Base-by-base conservation (phyloP, 164 flowering plant species). In the Aristolochia fimbriata region DNA sequence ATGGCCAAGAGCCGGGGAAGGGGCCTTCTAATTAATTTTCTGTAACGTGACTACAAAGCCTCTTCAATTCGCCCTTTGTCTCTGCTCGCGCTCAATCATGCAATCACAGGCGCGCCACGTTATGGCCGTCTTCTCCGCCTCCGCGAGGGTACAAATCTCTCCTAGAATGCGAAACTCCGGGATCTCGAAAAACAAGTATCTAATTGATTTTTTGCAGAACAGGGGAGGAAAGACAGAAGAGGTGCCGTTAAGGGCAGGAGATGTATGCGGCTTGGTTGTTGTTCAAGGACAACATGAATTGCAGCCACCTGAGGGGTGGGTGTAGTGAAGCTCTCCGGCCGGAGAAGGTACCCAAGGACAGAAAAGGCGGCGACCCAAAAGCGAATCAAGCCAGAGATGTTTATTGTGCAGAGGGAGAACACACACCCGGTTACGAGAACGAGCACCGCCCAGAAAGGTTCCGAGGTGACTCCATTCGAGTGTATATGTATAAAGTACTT, bases 201-300 rank as follows among this genome's bases (percentile, higher is more conserved):
- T 27, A 27, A 5, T 27, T 7, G 43, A 7, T 3, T 37, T 0
- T 37, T 37, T 37, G 43, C 43, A 37, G 0, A 37, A 37, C 9
- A 3, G 43, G 43, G 43, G 43, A 37, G 43, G 43, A 37, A 33
- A n/a, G n/a, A n/a, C n/a, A n/a, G 23, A 57, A 48, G 37, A 19
- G 17, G 17, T 31, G 17, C 24, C 10, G 12, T 17, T 22, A 23
- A 53, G 37, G 21, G 48, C 19, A 49, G 17, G 30, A 37, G 51
- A 81, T 79, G 80, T 59, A 70, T 41, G 61, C 68, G 0, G 45
- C 74, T 19, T 77, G 80, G 81, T 13, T 68, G 6, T 77, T 66
- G n/a, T 51, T 77, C 77, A 78, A 67, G 70, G 73, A 72, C 59
- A 79, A 51, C 53, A 58, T 49, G 15, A 71, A 55, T 37, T 79